These are phyloP conservation scores for Tulasnella sp. DNA, from an alignment of 768 basidiomycete genomes.

Conservation along the genomic window DNA sequence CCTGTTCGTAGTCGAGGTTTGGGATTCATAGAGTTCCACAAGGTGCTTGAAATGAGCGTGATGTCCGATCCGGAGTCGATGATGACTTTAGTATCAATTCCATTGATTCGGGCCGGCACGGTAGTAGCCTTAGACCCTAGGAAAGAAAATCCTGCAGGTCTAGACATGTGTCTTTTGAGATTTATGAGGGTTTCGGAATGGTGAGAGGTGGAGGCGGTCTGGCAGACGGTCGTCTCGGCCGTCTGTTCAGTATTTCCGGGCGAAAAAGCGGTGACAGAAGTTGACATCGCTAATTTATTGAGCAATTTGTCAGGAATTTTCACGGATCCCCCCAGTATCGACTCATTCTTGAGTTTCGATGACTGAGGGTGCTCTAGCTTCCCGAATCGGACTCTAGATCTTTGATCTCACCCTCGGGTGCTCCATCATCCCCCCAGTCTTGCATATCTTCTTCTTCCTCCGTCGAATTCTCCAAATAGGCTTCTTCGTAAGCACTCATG, in stretches of 20 bases:
- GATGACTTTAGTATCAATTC: slow-evolving; percentile 12
- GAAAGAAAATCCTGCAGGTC: slow-evolving; percentile 26
- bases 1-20: slow-evolving; percentile 20
- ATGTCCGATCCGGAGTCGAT: slow-evolving; percentile 30
- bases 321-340: neutral
- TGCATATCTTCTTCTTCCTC: neutral
- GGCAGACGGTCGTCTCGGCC: too few species aligned
- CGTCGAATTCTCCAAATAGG: slow-evolving; percentile 16
- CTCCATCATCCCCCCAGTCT: neutral
- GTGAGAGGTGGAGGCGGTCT: too few species aligned
- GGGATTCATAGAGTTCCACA: neutral
- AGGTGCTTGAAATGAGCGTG: slow-evolving; percentile 17
- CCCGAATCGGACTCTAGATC: neutral
- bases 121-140: slow-evolving; percentile 24
- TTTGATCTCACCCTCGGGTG: neutral
- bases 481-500: slow-evolving; percentile 24
- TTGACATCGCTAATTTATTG: neutral
- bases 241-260: too few species aligned
- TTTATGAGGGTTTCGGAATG: too few species aligned
- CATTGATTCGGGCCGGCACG: slow-evolving; percentile 9
- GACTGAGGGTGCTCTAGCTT: neutral
- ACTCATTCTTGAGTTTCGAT: neutral
- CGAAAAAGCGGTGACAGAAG: neutral
- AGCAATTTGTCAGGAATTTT: neutral
- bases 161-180: slow-evolving; percentile 18